phyloP scores from a whole-genome alignment of 495 filamentous ascomycete species.

The Podospora fimiseda region DNA sequence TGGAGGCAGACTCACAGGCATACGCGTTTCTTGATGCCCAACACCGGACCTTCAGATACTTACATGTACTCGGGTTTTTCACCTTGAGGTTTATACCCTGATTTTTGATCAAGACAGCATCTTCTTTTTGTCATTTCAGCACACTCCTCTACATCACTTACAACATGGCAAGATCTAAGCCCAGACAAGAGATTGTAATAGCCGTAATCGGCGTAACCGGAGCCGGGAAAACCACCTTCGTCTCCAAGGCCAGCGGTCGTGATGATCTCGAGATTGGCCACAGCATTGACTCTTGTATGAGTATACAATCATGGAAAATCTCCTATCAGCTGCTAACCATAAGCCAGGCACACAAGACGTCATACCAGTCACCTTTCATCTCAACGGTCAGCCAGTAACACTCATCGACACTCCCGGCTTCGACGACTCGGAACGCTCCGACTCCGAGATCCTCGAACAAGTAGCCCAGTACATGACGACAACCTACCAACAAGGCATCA shows the following conservation, averaged over 20 bases:
- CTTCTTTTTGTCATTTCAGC: no score
- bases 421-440: conserved; percentile 37
- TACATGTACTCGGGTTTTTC: neutral
- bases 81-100: no score
- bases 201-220: conserved; percentile 19
- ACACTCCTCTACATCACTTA: no score
- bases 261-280: conserved; percentile 14
- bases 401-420: conserved; percentile 49
- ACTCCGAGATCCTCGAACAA: conserved; percentile 34
- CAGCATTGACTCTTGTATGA: conserved; percentile 13
- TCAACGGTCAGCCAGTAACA: conserved; percentile 20
- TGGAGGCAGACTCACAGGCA: neutral
- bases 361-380: conserved; percentile 2
- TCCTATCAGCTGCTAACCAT: neutral
- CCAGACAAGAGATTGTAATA: conserved; percentile 8
- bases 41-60: neutral
- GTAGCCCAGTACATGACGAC: conserved; percentile 27
- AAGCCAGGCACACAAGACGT: conserved; percentile 18
- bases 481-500: conserved; percentile 20
- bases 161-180: neutral
- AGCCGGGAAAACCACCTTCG: conserved; percentile 17
- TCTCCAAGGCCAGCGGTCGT: conserved; percentile 10
- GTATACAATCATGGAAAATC: neutral
- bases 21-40: neutral
- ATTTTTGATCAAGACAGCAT: no score